These are phyloP conservation scores for Aureobasidium sp. DNA, from an alignment of 2,329 filamentous ascomycete species.

Conservation along the genomic window DNA sequence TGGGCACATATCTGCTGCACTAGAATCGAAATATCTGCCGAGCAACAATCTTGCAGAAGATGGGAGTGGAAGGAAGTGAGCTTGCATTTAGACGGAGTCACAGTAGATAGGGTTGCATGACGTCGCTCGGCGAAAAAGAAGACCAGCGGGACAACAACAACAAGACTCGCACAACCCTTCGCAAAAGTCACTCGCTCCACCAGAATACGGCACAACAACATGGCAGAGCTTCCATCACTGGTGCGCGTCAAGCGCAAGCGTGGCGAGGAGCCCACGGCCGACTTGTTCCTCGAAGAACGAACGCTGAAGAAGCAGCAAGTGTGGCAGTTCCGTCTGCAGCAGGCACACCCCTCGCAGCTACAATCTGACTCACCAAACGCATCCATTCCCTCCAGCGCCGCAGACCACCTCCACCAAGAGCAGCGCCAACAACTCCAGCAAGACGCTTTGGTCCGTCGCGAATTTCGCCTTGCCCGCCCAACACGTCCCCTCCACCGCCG, in stretches of 20 bases:
- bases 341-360: slow-evolving; percentile 4
- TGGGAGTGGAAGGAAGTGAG: neutral
- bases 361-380: neutral
- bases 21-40: neutral
- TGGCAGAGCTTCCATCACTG: slow-evolving; percentile 40
- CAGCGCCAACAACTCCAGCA: neutral
- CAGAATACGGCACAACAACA: slow-evolving; percentile 17
- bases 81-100: neutral
- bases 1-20: neutral
- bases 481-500: slow-evolving; percentile 3
- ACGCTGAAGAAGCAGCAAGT: slow-evolving; percentile 13
- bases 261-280: slow-evolving; percentile 39
- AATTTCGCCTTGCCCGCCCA: slow-evolving; percentile 9
- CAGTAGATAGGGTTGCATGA: neutral
- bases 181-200: neutral
- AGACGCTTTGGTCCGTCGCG: slow-evolving; percentile 1
- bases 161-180: neutral
- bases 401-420: neutral
- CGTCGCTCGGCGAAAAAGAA: neutral
- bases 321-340: slow-evolving; percentile 13
- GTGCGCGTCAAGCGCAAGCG: slow-evolving; percentile 49
- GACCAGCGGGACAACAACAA: neutral
- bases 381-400: neutral
- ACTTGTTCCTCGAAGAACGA: slow-evolving; percentile 16
- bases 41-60: neutral